Evolutionary conservation across 768 basidiomycete genomes (phyloP), one percentile per base, ranked within the genome.

Genomic region (Tephrocybe rancida): DNA sequence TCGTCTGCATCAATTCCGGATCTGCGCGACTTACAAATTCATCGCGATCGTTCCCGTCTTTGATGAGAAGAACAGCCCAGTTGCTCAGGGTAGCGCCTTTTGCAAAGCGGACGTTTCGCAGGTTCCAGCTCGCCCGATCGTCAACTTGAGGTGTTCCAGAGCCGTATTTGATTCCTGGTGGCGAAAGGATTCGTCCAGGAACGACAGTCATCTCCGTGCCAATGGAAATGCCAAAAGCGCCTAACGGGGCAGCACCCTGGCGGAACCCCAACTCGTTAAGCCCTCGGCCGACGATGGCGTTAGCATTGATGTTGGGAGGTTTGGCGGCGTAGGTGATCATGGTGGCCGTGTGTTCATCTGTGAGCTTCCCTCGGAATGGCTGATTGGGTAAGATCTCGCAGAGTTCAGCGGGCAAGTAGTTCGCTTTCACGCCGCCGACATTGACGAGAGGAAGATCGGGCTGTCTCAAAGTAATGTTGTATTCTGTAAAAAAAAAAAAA

Each of bases 301-400:
- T 60, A 0, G 85, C 89, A 62, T 92, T 94, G 57, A 80, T 68
- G n/a, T 77, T 81, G 1, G 91, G 92, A 1, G 80, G 80, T 39
- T 85, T 83, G 51, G 88, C 89, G 0, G 91, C 90, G 43, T 72
- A 73, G 9, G 69, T 78, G 50, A 93, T 88, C 91, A 93, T 92
- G 8, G 68, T 64, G 1, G 87, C 79, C 0, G 90, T 92, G 58
- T 90, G 86, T 3, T 81, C 79, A 14, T 84, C 85, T 3, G 79
- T 78, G 1, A 93, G 78, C 59, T 82, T 86, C 9, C 89, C 90
- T 19, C 77, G 76, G 73, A 83, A 91, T 0, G 88, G 76, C 64
- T 88, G 88, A 43, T 85, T 82, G 0, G 84, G 79, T 0, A 80
- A 63, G 24, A 94, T 90, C 38, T 81, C 75, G 75, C 91, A 92